A percentile compares a stretch with the other conserved stretches of the same genome.
phyloP scores from a whole-genome alignment of 2,329 filamentous ascomycete genomes.

The Colletotrichum sp. region DNA sequence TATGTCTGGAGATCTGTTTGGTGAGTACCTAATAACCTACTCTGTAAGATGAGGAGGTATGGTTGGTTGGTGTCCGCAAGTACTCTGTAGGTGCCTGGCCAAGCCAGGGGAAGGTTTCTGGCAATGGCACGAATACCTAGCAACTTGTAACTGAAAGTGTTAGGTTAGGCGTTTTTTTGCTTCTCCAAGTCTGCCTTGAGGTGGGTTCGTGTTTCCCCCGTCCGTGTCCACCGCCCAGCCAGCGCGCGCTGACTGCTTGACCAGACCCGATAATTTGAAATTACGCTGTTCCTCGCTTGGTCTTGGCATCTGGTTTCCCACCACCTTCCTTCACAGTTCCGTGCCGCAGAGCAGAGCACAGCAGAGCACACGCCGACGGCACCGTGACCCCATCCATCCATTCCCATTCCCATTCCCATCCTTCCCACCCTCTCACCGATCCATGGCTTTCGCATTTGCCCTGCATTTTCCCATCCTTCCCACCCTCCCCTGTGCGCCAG shows the following conservation, averaged over 20 bases:
- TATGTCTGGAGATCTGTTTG: neutral
- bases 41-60: neutral
- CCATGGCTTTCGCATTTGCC: neutral
- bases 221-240: neutral
- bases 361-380: neutral
- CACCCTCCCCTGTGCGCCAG: neutral
- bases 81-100: neutral
- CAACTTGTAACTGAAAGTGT: neutral
- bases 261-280: constrained; percentile 17
- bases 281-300: constrained; percentile 12
- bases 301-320: constrained; percentile 1
- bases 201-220: constrained; percentile 8
- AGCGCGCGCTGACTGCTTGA: neutral
- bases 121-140: neutral
- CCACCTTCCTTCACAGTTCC: neutral
- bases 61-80: neutral
- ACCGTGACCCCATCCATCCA: neutral
- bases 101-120: neutral
- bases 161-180: constrained; percentile 7
- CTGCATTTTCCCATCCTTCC: neutral
- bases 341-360: neutral
- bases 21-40: neutral
- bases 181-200: constrained; percentile 14
- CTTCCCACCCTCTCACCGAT: neutral
- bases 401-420: neutral